Conservation (phyloP, 345 rosid genomes). For the Rhizophora apiculata region DNA sequence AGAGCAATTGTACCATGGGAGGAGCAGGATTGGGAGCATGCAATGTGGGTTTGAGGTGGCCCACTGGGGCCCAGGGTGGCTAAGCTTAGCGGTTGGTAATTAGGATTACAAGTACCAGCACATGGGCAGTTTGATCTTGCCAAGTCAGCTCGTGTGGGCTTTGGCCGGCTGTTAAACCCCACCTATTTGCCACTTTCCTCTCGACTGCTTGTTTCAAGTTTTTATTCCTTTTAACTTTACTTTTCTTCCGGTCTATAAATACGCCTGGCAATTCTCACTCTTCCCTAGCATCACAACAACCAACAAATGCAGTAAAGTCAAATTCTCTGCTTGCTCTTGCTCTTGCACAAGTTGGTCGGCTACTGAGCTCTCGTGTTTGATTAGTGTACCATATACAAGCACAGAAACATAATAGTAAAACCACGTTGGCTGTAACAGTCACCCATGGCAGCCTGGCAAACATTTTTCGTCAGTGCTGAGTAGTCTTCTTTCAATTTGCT, state of each 20-base stretch:
- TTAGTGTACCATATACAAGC: not conserved
- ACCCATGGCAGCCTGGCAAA: constrained; percentile 27
- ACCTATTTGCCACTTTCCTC: too few relatives aligned
- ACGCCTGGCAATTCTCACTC: not conserved
- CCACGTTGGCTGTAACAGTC: too few relatives aligned
- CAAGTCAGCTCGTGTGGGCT: not conserved
- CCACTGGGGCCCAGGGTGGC: not conserved
- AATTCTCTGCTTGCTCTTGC: too few relatives aligned
- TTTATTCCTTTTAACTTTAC: too few relatives aligned
- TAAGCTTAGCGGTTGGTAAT: constrained; percentile 20
- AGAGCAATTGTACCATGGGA: not conserved
- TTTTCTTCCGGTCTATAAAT: not conserved
- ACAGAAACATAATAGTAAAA: too few relatives aligned
- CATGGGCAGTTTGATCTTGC: constrained; percentile 21
- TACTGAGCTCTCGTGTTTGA: not conserved
- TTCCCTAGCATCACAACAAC: too few relatives aligned
- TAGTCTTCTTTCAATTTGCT: too few relatives aligned
- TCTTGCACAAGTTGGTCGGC: not conserved
- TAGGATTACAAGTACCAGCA: not conserved
- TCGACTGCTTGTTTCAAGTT: too few relatives aligned
- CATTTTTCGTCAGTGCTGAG: too few relatives aligned
- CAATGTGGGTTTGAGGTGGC: constrained; percentile 9
- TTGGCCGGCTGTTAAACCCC: not conserved
- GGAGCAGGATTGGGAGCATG: constrained; percentile 6
- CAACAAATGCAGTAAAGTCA: too few relatives aligned